Percentiles rank a stretch among this genome's conserved stretches.
Conservation (phyloP, 768 basidiomycete genomes). For the Cyclocybe cylindracea region DNA sequence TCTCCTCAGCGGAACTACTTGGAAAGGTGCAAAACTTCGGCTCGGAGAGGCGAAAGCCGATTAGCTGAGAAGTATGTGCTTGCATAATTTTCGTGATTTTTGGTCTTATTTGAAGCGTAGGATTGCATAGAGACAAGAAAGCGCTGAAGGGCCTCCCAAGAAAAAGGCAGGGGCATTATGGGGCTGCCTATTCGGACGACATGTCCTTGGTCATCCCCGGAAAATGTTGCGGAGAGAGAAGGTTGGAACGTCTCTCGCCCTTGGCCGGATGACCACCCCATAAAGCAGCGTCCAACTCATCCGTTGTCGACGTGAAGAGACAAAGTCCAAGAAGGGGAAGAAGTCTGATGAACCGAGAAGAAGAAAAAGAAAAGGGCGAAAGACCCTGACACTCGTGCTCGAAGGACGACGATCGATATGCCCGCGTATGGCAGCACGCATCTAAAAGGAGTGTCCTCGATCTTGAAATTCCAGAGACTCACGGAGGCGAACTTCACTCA, state of each 20-base stretch:
- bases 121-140: constrained; percentile 26
- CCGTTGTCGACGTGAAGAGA: constrained; percentile 48
- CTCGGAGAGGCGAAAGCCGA: constrained; percentile 85
- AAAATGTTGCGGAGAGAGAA: constrained; percentile 48
- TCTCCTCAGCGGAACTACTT: constrained; percentile 75
- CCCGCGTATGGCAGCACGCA: constrained; percentile 69
- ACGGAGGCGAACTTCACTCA: constrained; percentile 13
- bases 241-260: constrained; percentile 74
- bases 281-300: constrained; percentile 69
- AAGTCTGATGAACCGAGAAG: constrained; percentile 21
- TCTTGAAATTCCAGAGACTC: constrained; percentile 25
- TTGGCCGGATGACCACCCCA: constrained; percentile 66
- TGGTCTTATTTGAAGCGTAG: constrained; percentile 17
- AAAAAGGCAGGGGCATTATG: constrained; percentile 47
- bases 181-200: constrained; percentile 49
- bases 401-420: constrained; percentile 71
- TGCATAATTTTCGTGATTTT: background rate
- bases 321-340: constrained; percentile 19
- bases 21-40: constrained; percentile 86
- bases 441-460: constrained; percentile 68
- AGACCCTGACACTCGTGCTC: constrained; percentile 57
- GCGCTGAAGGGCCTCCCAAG: constrained; percentile 34
- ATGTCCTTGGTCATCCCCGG: constrained; percentile 66
- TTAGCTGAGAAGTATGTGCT: constrained; percentile 57
- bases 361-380: constrained; percentile 48